Conservation (phyloP, 768 basidiomycete species). For the Hericium alpestre region DNA sequence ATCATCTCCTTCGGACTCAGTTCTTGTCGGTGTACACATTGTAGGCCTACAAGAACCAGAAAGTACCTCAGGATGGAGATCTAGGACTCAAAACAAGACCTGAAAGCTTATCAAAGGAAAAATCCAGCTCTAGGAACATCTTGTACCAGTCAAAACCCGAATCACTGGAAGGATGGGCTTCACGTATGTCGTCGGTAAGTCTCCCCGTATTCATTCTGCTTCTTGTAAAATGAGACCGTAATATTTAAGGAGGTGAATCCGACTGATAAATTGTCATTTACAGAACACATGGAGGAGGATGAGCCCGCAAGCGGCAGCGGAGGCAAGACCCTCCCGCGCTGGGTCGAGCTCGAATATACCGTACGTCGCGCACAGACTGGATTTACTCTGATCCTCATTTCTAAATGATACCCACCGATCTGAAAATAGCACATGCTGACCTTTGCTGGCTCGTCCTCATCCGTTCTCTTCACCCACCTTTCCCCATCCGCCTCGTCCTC, state of each 20-base stretch:
- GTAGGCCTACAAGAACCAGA: too few relatives aligned
- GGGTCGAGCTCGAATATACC: constrained; percentile 90
- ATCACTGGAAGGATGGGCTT: constrained; percentile 14
- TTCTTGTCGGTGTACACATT: too few relatives aligned
- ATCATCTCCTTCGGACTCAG: too few relatives aligned
- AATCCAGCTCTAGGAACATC: too few relatives aligned
- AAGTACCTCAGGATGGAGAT: too few relatives aligned
- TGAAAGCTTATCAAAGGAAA: too few relatives aligned
- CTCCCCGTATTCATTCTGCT: not conserved
- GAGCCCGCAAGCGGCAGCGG: constrained; percentile 50
- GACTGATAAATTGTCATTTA: not conserved
- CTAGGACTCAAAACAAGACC: too few relatives aligned
- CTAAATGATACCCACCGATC: constrained; percentile 3
- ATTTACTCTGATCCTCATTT: not conserved
- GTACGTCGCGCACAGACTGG: constrained; percentile 28
- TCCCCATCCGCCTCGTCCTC: constrained; percentile 58
- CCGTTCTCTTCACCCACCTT: constrained; percentile 79
- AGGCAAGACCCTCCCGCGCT: constrained; percentile 49
- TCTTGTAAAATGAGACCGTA: not conserved
- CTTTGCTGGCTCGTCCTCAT: constrained; percentile 53
- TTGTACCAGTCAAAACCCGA: too few relatives aligned
- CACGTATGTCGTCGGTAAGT: constrained; percentile 19
- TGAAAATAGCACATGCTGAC: constrained; percentile 66
- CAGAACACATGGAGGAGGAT: constrained; percentile 95
- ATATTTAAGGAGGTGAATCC: not conserved